Percentiles rank a stretch among this genome's conserved stretches.
phyloP scores from a whole-genome alignment of 2,329 filamentous ascomycete genomes.

The Cryphonectria naterciae region DNA sequence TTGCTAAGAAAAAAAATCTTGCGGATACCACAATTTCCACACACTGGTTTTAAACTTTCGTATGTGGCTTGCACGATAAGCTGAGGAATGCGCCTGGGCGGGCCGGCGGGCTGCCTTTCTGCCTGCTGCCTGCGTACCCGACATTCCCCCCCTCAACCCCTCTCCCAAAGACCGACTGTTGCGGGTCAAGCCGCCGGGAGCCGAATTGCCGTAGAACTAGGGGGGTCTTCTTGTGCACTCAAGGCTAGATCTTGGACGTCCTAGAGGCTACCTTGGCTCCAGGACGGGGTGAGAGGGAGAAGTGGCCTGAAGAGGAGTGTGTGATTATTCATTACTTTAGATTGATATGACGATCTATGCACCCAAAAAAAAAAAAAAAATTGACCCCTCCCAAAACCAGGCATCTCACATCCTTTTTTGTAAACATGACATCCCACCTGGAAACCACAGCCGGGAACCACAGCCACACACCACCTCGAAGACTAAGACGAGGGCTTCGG shows the following conservation, averaged over 20 bases:
- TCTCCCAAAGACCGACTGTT: background rate
- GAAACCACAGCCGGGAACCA: too few relatives aligned
- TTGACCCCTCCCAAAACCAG: background rate
- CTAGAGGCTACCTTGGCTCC: background rate
- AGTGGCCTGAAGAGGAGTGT: conserved; percentile 7
- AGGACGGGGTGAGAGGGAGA: conserved; percentile 2
- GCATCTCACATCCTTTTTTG: too few relatives aligned
- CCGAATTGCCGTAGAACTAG: background rate
- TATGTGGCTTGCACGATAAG: background rate
- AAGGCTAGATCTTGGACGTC: background rate
- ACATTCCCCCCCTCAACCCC: background rate
- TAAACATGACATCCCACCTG: background rate
- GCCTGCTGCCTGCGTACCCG: background rate
- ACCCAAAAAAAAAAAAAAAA: background rate
- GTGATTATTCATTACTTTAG: conserved; percentile 13
- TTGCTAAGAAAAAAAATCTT: background rate
- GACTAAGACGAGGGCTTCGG: conserved; percentile 30
- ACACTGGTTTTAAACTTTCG: background rate
- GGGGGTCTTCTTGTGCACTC: background rate
- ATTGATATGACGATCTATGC: background rate
- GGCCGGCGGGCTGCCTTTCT: background rate
- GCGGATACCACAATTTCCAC: background rate
- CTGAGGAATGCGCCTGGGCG: background rate
- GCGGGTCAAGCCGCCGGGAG: background rate
- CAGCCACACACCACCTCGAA: background rate